Evolutionary conservation across 192 early-diverging fungal species (phyloP), one percentile per base, ranked within the genome.

Genomic region (Coemansia javaensis): DNA sequence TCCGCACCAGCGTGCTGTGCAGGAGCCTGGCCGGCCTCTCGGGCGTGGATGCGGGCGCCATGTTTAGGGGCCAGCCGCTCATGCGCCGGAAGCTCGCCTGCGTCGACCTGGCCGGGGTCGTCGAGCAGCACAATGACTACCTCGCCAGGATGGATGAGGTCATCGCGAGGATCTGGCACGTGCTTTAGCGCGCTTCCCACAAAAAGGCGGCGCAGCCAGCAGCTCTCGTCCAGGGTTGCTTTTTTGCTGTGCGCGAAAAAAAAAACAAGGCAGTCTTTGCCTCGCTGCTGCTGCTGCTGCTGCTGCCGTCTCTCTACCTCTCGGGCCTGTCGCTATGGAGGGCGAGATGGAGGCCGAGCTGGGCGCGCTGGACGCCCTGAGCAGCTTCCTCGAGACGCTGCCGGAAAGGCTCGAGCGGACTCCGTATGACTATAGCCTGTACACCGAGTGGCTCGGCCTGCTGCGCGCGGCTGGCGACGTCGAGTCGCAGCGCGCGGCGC

Each of bases 1-100:
- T 86, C 50, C 75, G 85, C 14, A 78, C 85, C 12, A 69, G 63
- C 10, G 49, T 77, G 1, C 48, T 72, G 18, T 65, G 75, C 24
- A 30, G 53, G 8, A 51, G 49, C 17, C 50, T 75, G 36, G 53
- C 64, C 2, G 72, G 72, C 1, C 53, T 75, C 10, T 43, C 59
- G 4, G 72, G 72, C 10, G 49, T 75, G n/a, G 52, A 57, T 24
- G 46, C 27, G 0, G 56, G 25, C 15, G 32, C 22, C 9, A 32
- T 69, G n/a, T 69, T 69, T 24, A 43, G 53, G 8, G 59, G 53
- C 15, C 54, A 58, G 38, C 59, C 56, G 14, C 48, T 59, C 5
- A 36, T 63, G 17, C 54, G 51, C 40, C 36, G 55, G 16, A 63
- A 67, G 43, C 23, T 75, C 8, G 37, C 44, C 2, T 57, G 55